Base-by-base conservation (phyloP, 768 basidiomycete genomes). In the Russula olivacea region DNA sequence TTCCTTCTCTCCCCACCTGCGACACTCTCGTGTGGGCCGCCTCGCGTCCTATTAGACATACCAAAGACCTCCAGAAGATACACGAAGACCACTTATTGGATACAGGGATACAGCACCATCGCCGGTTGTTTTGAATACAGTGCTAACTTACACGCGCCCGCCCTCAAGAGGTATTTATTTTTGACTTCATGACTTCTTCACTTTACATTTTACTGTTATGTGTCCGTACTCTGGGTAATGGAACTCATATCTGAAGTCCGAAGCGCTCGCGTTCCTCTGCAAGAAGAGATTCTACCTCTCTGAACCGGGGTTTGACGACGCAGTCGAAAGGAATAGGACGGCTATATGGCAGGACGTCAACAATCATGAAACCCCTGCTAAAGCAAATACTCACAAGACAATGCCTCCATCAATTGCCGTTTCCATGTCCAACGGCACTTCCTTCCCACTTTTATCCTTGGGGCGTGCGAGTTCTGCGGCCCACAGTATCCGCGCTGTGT, bases 401-500 rank as follows among this genome's bases (percentile, higher is more conserved):
- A 61, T 0, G 0, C 66, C 69, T 0, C 4, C 8, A 32, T 66
- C 45, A 2, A 61, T 28, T 28, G 25, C 15, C 6, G 41, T 45
- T 3, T 50, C 55, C 0, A 11, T n/a, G 28, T 61, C 62, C 9
- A 61, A 25, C 4, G 45, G 45, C 2, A 66, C 38, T 15, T 58
- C 54, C 30, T 55, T 49, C 14, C 67, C 69, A 2, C 57, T 17
- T 11, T 50, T 51, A 23, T 67, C 68, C 19, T 38, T 32, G 2
- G 36, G 28, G 4, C 55, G 59, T 41, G 49, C 60, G 23, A 67
- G 55, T 23, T 68, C 57, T 19, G 60, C 25, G 14, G 69, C 61
- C 64, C 66, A 68, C 2, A 71, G 54, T 2, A 69, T 17, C n/a
- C 45, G 57, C 11, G 69, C 66, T 12, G 65, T 59, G 23, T 52